phyloP scores from a whole-genome alignment of 2,329 filamentous ascomycete genomes.

The Nemania serpens region DNA sequence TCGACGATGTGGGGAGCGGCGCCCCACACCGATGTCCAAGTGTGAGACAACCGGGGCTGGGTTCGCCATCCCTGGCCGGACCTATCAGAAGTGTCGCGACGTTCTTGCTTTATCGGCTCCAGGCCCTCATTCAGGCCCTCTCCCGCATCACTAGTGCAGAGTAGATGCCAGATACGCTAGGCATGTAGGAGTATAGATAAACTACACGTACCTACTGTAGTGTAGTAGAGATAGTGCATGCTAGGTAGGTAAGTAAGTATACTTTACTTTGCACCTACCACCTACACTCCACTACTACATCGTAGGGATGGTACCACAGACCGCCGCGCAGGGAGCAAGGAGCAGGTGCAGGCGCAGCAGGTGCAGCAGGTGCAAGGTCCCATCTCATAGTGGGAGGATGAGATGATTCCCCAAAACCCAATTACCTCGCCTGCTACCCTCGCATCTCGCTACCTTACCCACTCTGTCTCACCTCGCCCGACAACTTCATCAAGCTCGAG shows the following conservation, averaged over 20 bases:
- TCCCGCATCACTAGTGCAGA: slow-evolving; percentile 24
- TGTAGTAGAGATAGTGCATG: too few species aligned
- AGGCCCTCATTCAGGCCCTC: slow-evolving; percentile 25
- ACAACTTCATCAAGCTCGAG: slow-evolving; percentile 18
- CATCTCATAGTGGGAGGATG: slow-evolving; percentile 5
- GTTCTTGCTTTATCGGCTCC: slow-evolving; percentile 26
- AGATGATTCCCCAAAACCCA: slow-evolving; percentile 17
- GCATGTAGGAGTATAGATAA: not conserved
- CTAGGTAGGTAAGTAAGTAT: too few species aligned
- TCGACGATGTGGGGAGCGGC: slow-evolving; percentile 12
- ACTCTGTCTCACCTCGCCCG: slow-evolving; percentile 27
- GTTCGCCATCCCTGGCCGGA: slow-evolving; percentile 2
- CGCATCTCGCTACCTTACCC: slow-evolving; percentile 28
- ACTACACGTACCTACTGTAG: not conserved
- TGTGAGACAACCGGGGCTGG: slow-evolving; percentile 18
- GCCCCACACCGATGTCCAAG: not conserved
- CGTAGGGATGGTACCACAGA: not conserved
- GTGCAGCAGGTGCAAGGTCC: not conserved
- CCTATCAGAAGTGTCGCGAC: slow-evolving; percentile 21
- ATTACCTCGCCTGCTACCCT: slow-evolving; percentile 25
- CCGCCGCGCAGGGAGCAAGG: slow-evolving; percentile 9
- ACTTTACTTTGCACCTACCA: too few species aligned
- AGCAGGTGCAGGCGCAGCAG: slow-evolving; percentile 1
- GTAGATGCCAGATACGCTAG: too few species aligned
- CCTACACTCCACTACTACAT: too few species aligned